Percentiles rank a stretch among this genome's conserved stretches.
Conservation (phyloP, 1,284 basidiomycete genomes). For the Anthracocystis panici-leucophaei region DNA sequence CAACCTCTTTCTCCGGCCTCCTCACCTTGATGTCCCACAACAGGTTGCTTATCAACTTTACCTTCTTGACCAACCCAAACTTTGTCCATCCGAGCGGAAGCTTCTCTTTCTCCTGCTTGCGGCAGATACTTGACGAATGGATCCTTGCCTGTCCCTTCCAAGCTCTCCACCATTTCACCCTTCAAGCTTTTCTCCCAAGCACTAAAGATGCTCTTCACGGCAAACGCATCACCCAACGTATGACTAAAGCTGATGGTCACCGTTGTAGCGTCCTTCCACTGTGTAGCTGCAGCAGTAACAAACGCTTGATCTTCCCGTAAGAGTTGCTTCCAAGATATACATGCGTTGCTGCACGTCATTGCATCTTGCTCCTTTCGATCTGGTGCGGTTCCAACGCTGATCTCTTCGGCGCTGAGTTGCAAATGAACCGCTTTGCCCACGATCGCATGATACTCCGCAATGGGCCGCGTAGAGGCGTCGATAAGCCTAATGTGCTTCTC, state of each 20-base stretch:
- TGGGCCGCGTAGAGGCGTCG: slow-evolving; percentile 11
- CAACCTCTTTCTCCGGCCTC: slow-evolving; percentile 20
- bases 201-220: slow-evolving; percentile 17
- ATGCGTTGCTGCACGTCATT: slow-evolving; percentile 22
- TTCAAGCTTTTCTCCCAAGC: slow-evolving; percentile 9
- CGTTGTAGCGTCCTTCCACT: slow-evolving; percentile 19
- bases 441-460: slow-evolving; percentile 21
- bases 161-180: not conserved
- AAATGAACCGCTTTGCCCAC: slow-evolving; percentile 10
- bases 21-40: slow-evolving; percentile 31
- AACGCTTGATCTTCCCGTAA: slow-evolving; percentile 21
- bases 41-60: slow-evolving; percentile 14
- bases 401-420: not conserved
- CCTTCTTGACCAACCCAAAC: slow-evolving; percentile 13
- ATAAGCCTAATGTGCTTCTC: slow-evolving; percentile 22
- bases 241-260: slow-evolving; percentile 33
- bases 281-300: slow-evolving; percentile 27
- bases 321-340: slow-evolving; percentile 16
- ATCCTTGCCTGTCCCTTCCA: slow-evolving; percentile 20
- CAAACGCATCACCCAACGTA: slow-evolving; percentile 20
- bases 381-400: slow-evolving; percentile 17
- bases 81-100: slow-evolving; percentile 21
- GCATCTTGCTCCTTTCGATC: slow-evolving; percentile 2
- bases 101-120: slow-evolving; percentile 5
- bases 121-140: slow-evolving; percentile 18